These are phyloP conservation scores for Coemansia sp. DNA, from an alignment of 192 early-diverging fungal genomes.

Conservation along the genomic window DNA sequence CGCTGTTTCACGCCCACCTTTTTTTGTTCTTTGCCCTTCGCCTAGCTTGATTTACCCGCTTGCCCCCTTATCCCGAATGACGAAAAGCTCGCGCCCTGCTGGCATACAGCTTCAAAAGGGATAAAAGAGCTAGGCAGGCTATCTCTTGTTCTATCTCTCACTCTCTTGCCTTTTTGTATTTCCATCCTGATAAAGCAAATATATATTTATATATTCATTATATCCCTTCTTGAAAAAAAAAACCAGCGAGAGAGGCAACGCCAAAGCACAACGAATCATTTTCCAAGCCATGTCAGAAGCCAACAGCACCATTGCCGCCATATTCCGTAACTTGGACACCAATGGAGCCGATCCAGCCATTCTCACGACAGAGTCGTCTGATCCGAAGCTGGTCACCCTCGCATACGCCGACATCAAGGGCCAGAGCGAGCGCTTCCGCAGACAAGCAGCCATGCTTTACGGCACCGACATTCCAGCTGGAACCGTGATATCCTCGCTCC, in stretches of 20 bases:
- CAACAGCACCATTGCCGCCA: constrained; percentile 38
- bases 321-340: constrained; percentile 23
- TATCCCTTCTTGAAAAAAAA: too few species aligned
- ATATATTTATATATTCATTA: too few species aligned
- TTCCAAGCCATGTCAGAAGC: constrained; percentile 7
- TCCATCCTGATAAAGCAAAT: too few species aligned
- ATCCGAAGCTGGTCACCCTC: constrained; percentile 30
- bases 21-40: neutral
- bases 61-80: neutral
- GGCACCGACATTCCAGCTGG: constrained; percentile 33
- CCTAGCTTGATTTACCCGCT: neutral
- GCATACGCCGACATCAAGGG: constrained; percentile 42
- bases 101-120: too few species aligned
- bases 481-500: constrained; percentile 54
- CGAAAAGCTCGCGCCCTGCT: too few species aligned
- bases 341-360: constrained; percentile 30
- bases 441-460: constrained; percentile 23
- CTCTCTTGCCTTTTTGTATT: neutral
- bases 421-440: constrained; percentile 43
- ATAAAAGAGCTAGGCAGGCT: too few species aligned
- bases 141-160: neutral
- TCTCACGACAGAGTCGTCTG: constrained; percentile 44
- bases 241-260: too few species aligned
- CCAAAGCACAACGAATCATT: too few species aligned
- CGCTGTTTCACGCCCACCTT: neutral